Evolutionary conservation across 306 rosid species (phyloP), one percentile per base, ranked within the genome.

Genomic region (Inga leiocalycina): DNA sequence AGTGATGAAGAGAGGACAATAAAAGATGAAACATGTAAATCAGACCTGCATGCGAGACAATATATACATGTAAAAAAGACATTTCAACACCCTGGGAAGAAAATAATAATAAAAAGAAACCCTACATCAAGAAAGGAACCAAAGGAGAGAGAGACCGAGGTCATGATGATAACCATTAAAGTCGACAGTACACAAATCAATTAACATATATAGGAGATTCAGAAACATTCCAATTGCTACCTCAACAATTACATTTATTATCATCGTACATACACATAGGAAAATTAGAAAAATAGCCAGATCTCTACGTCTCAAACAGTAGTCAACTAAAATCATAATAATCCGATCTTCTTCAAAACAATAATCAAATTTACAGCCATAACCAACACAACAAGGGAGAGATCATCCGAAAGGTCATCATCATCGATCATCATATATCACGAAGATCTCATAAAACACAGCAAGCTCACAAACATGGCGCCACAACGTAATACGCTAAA

Each of bases 391-490:
- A 41, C 56, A 7, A 24, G 39, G 46, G 34, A n/a, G 20, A 43
- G 52, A 71, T 67, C 51, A 68, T 43, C 75, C 43, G 51, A 71
- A 12, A 43, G 19, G 4, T 48, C 68, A 69, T 61, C 65, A 57
- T n/a, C 65, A 10, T 49, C 52, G 4, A 17, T 52, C 59, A 57
- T 57, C 76, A 70, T 51, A 70, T 51, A n/a, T 44, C 81, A 79
- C 71, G 35, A 83, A 70, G 34, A 39, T 79, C 27, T 78, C 27
- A 83, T 9, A 22, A 71, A 75, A 56, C 74, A 70, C 52, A 73
- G 43, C 81, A 52, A 68, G 20, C 71, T 49, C 32, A 27, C 81
- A 76, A 77, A 80, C 45, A 71, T 74, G 72, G 70, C 57, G 67
- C 72, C 71, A 68, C 59, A 17, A 52, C 34, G 66, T 9, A 27